Percentiles rank a stretch among this genome's conserved stretches.
phyloP scores from a whole-genome alignment of 805 yeast genomes.

The Wickerhamiella shivajii region DNA sequence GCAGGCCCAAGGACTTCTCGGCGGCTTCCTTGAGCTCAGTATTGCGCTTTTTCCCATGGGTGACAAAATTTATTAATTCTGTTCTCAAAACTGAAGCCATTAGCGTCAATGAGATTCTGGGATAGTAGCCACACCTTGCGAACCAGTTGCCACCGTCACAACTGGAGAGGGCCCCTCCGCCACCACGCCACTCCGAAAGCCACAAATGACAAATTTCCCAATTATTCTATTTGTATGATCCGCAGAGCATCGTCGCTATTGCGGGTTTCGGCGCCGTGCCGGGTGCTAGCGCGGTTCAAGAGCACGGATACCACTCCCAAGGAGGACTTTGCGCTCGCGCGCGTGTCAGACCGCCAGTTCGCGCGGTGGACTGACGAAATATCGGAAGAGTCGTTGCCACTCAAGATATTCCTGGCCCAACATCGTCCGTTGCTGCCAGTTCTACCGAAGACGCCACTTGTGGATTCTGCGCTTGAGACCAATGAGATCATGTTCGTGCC shows the following conservation, averaged over 20 bases:
- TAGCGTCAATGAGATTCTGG: no score
- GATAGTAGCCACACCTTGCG: no score
- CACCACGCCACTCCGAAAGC: no score
- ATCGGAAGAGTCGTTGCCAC: constrained; percentile 17
- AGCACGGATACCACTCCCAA: no score
- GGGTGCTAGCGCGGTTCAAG: no score
- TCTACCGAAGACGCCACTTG: constrained; percentile 7
- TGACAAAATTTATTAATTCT: constrained; percentile 45
- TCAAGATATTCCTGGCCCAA: constrained; percentile 33
- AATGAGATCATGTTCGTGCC: constrained; percentile 20
- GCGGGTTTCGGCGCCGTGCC: no score
- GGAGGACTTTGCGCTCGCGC: constrained; percentile 9
- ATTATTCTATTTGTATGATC: no score
- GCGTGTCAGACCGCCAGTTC: constrained; percentile 13
- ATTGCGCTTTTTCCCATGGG: constrained; percentile 60
- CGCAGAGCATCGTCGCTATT: no score
- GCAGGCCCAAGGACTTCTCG: constrained; percentile 14
- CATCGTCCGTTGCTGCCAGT: constrained; percentile 33
- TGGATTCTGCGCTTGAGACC: constrained; percentile 4
- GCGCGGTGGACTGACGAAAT: constrained; percentile 17
- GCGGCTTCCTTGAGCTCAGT: constrained; percentile 40
- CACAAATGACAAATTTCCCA: no score
- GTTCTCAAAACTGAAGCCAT: constrained; percentile 31
- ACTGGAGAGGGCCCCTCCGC: no score
- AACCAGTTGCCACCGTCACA: no score